Evolutionary conservation across 768 basidiomycete genomes (phyloP), one percentile per base, ranked within the genome.

Genomic region (Tephrocybe sp.): DNA sequence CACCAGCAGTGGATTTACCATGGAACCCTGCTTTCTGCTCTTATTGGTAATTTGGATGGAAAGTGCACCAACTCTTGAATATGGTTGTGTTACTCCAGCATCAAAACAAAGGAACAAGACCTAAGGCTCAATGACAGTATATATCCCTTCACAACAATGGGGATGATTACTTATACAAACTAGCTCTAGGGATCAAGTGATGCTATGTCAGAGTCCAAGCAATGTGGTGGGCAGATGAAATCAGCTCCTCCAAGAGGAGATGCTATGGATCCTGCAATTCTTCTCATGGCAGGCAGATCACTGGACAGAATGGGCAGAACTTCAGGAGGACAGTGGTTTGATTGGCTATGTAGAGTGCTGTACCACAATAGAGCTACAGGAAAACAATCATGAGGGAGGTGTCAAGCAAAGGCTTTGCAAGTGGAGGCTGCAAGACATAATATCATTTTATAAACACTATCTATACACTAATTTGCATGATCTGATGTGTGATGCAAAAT

Each of bases 181-280:
- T 49, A 56, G 58, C 56, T 3, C 18, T 60, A 7, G 38, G 58
- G 8, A 54, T 66, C 26, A 60, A 65, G 23, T 66, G 63, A 59
- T 57, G 58, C 14, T 58, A 56, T 46, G 18, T 58, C 0, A 52
- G 55, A 9, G 63, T 63, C 1, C 51, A 58, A 7, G 48, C 54
- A 4, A 33, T 50, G 38, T 49, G 60, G 3, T 66, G 62, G 63
- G n/a, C 23, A 2, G 63, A 66, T 24, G 65, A 66, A 45, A 46
- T 60, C 9, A 54, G 21, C 55, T 64, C 1, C 42, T 64, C 12
- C 48, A 58, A 37, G 61, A 30, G 20, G 26, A 18, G 25, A 21
- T 26, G 21, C 17, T 21, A 15, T 25, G 9, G 26, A 42, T 39
- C 60, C 39, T 55, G 2, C 48, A 26, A 17, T 68, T 56, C 44